These are phyloP conservation scores for Coelastrella sp. DNA, from an alignment of 139 green algal genomes.

Conservation along the genomic window DNA sequence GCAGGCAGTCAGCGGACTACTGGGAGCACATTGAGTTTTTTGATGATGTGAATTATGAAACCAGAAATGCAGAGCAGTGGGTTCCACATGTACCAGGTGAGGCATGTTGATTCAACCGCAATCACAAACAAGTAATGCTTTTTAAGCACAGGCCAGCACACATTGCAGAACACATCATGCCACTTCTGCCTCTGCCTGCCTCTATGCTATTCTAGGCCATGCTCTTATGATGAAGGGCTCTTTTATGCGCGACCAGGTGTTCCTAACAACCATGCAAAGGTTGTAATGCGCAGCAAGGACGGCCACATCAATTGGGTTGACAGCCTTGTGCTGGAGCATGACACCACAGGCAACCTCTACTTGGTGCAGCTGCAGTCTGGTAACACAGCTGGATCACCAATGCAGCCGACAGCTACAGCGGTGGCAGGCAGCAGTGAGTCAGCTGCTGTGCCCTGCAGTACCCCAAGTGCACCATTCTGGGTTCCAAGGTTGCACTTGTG, in stretches of 20 bases:
- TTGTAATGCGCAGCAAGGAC: constrained; percentile 17
- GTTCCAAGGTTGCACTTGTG: constrained; percentile 74
- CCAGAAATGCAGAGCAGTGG: constrained; percentile 68
- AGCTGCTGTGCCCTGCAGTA: not conserved
- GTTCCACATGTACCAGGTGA: constrained; percentile 62
- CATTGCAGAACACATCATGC: not conserved
- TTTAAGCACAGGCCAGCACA: not conserved
- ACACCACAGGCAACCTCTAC: constrained; percentile 58
- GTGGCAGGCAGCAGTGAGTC: not conserved
- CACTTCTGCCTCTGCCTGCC: not conserved
- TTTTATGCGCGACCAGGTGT: constrained; percentile 20
- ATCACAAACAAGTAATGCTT: not conserved
- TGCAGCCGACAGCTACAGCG: not conserved
- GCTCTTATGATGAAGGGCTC: not conserved
- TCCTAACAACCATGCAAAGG: constrained; percentile 37
- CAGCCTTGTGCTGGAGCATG: constrained; percentile 59
- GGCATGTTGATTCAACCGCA: not conserved
- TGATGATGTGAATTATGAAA: constrained; percentile 80
- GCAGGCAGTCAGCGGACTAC: not conserved
- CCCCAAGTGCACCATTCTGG: constrained; percentile 45
- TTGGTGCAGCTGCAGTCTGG: constrained; percentile 36
- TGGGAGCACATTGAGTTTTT: constrained; percentile 69
- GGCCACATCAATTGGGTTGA: constrained; percentile 44
- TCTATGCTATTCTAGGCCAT: too few relatives aligned
- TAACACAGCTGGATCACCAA: not conserved